phyloP scores from a whole-genome alignment of 1,284 basidiomycete genomes.

The Uromyces viciae-fabae region DNA sequence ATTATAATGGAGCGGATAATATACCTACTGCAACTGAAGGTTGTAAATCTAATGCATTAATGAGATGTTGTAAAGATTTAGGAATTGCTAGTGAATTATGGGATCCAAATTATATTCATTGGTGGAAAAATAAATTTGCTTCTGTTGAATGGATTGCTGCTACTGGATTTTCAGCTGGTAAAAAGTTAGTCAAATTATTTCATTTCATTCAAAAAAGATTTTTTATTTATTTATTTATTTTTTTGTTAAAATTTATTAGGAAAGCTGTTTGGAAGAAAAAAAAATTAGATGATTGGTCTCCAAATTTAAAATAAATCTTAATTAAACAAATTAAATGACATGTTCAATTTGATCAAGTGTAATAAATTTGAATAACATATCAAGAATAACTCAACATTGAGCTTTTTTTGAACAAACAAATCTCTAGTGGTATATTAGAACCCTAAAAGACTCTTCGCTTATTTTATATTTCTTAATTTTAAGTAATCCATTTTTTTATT shows the following conservation, averaged over 20 bases:
- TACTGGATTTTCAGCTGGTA: neutral
- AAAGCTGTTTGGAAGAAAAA: constrained; percentile 39
- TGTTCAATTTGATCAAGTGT: too few relatives aligned
- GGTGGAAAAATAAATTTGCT: constrained; percentile 44
- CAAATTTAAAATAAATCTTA: constrained; percentile 1
- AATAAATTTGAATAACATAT: too few relatives aligned
- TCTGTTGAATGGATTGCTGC: constrained; percentile 29
- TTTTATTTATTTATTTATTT: neutral
- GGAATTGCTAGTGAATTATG: constrained; percentile 95
- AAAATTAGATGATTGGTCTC: constrained; percentile 23
- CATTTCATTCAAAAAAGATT: neutral
- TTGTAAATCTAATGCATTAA: constrained; percentile 92
- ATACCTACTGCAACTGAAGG: constrained; percentile 91
- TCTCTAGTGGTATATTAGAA: too few relatives aligned
- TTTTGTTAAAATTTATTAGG: neutral
- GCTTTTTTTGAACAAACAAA: too few relatives aligned
- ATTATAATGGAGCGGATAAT: constrained; percentile 78
- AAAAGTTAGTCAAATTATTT: constrained; percentile 4
- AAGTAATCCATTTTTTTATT: too few relatives aligned
- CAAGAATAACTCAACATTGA: too few relatives aligned
- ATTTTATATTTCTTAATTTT: too few relatives aligned
- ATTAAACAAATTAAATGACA: too few relatives aligned
- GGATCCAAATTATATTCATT: constrained; percentile 55
- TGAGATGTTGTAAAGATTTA: constrained; percentile 96
- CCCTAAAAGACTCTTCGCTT: too few relatives aligned